Conservation (phyloP, 371 early-diverging fungal species). For the Syncephalastrum racemosum region DNA sequence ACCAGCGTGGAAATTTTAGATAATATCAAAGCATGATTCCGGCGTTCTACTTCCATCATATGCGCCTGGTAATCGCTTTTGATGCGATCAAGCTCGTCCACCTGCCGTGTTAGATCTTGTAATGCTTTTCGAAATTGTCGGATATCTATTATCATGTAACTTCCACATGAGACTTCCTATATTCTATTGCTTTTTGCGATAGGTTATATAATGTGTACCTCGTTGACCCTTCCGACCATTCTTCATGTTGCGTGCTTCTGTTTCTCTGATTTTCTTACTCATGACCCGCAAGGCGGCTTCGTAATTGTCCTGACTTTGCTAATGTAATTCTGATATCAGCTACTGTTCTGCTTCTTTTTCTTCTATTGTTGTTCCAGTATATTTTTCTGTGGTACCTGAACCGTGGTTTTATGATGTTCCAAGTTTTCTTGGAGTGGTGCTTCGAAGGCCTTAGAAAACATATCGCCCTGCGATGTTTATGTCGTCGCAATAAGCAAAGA, state of each 20-base stretch:
- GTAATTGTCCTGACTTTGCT: conserved; percentile 49
- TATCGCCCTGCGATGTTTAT: conserved; percentile 32
- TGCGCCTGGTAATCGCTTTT: conserved; percentile 46
- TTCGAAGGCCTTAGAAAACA: conserved; percentile 47
- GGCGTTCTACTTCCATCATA: conserved; percentile 47
- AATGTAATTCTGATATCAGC: neutral
- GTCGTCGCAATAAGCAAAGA: too few species aligned
- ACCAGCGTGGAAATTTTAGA: conserved; percentile 49
- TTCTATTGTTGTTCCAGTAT: neutral
- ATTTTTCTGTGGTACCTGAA: conserved; percentile 25
- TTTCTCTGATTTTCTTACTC: conserved; percentile 53
- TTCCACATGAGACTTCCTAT: neutral
- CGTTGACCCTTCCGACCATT: conserved; percentile 49
- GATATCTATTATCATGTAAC: conserved; percentile 22
- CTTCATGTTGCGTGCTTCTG: conserved; percentile 48
- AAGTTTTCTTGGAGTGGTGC: conserved; percentile 48
- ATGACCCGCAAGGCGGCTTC: conserved; percentile 43
- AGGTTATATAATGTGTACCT: conserved; percentile 22
- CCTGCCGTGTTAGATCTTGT: conserved; percentile 46
- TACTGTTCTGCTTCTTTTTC: too few species aligned
- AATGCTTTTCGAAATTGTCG: conserved; percentile 47
- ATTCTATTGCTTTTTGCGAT: neutral
- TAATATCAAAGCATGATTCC: conserved; percentile 43
- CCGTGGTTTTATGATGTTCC: conserved; percentile 43
- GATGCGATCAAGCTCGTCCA: conserved; percentile 53